phyloP scores from a whole-genome alignment of 352 stramenopile genomes.

The Phytophthora nicotianae region DNA sequence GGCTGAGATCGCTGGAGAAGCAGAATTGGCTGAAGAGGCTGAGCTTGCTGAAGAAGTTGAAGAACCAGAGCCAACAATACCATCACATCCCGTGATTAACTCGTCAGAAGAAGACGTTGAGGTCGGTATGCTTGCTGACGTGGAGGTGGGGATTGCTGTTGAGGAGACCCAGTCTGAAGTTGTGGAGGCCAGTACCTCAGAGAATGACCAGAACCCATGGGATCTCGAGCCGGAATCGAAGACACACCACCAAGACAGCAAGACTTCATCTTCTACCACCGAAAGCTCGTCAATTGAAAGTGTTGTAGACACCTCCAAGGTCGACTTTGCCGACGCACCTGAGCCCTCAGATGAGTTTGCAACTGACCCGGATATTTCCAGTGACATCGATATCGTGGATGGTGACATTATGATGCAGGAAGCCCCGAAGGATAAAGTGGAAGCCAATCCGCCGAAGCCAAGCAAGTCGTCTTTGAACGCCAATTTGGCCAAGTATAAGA shows the following conservation, averaged over 20 bases:
- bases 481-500: conserved; percentile 79
- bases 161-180: conserved; percentile 33
- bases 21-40: conserved; percentile 17
- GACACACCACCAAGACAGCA: conserved; percentile 5
- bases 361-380: conserved; percentile 51
- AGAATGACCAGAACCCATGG: conserved; percentile 30
- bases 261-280: conserved; percentile 8
- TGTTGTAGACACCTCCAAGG: conserved; percentile 22
- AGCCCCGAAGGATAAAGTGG: conserved; percentile 38
- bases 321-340: conserved; percentile 35
- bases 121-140: conserved; percentile 43
- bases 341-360: conserved; percentile 47
- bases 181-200: conserved; percentile 17
- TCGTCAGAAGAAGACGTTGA: conserved; percentile 33
- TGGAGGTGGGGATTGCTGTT: conserved; percentile 39
- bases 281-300: conserved; percentile 10
- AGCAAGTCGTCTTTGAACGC: conserved; percentile 54
- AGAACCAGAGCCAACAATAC: conserved; percentile 19
- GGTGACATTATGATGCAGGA: conserved; percentile 59
- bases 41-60: conserved; percentile 23
- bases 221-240: conserved; percentile 37
- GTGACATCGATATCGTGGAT: conserved; percentile 62
- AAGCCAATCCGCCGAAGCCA: conserved; percentile 34
- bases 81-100: conserved; percentile 16
- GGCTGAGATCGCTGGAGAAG: conserved; percentile 16